Base-by-base conservation (phyloP, 2,329 filamentous ascomycete genomes). In the Coleophoma cylindrospora region DNA sequence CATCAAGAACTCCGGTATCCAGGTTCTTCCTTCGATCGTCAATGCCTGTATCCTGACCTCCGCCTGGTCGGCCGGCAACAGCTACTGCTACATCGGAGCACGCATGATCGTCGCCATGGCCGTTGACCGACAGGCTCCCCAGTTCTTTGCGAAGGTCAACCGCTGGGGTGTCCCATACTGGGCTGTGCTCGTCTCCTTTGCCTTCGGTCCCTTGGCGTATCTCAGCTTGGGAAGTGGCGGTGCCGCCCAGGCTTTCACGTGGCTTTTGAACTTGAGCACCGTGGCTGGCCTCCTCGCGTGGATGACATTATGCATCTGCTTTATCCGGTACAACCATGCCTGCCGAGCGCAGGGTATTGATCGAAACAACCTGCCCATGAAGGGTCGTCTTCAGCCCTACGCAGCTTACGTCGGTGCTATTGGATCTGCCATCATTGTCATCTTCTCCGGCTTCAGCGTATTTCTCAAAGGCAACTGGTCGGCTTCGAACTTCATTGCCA, bases 181-280 rank as follows among this genome's bases (percentile, higher is more conserved):
- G 13, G 36, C 36, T n/a, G 36, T 38, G 13, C 36, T 38, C 13
- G 36, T 17, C 36, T 38, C 36, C 55, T 45, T 69, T 32, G 64
- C 76, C 1, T 74, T 89, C 55, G 80, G 81, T 13, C 73, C 84
- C 7, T 74, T 90, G 4, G 80, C 81, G 0, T 90, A 83, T 69
- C 77, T 90, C 66, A 87, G 86, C 64, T 74, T 85, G 27, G 55
- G 50, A 3, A 83, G 76, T 44, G 77, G 75, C 57, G 78, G 36
- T 13, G 36, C 36, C 15, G 13, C 36, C 15, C 71, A 73, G 3
- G 84, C 86, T 9, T 87, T 87, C 64, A 75, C 72, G 48, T 87
- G 84, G 84, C 84, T 88, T 64, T 74, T 81, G 57, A 86, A 85
- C 66, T 74, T 45, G 17, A 45, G 21, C 19, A 47, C 45, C 33